These are phyloP conservation scores for Lobulomyces angularis DNA, from an alignment of 192 early-diverging fungal genomes.

Conservation along the genomic window DNA sequence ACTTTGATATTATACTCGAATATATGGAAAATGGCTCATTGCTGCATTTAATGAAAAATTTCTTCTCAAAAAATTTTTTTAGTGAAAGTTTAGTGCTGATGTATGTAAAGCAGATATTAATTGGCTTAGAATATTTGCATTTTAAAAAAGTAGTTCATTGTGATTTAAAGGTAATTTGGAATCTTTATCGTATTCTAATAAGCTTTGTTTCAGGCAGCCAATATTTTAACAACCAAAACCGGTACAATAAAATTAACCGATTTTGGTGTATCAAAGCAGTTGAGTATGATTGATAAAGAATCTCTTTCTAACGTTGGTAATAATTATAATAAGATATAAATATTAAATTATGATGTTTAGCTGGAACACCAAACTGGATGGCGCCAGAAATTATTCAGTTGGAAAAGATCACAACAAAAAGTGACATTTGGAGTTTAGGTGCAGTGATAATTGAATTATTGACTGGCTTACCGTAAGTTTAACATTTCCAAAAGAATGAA, in stretches of 20 bases:
- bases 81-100: constrained; percentile 78
- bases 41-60: constrained; percentile 66
- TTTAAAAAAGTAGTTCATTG: constrained; percentile 75
- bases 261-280: constrained; percentile 88
- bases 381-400: constrained; percentile 5
- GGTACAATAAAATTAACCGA: constrained; percentile 91
- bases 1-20: background rate
- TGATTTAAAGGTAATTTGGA: constrained; percentile 67
- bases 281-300: constrained; percentile 61
- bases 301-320: constrained; percentile 63
- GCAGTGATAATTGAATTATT: too few species aligned
- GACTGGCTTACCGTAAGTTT: too few species aligned
- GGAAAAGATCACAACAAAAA: too few species aligned
- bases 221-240: constrained; percentile 91
- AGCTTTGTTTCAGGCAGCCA: constrained; percentile 40
- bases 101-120: constrained; percentile 78
- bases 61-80: constrained; percentile 82
- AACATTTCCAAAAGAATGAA: too few species aligned
- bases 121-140: constrained; percentile 84
- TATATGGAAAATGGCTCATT: constrained; percentile 90
- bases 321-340: constrained; percentile 53
- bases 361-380: constrained; percentile 39
- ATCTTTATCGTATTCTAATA: background rate
- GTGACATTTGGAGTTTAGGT: too few species aligned
- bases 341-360: constrained; percentile 4